Percentiles rank a stretch among this genome's conserved stretches.
Evolutionary conservation across 345 rosid genomes (phyloP).

Genomic region (Ceriops zippeliana): DNA sequence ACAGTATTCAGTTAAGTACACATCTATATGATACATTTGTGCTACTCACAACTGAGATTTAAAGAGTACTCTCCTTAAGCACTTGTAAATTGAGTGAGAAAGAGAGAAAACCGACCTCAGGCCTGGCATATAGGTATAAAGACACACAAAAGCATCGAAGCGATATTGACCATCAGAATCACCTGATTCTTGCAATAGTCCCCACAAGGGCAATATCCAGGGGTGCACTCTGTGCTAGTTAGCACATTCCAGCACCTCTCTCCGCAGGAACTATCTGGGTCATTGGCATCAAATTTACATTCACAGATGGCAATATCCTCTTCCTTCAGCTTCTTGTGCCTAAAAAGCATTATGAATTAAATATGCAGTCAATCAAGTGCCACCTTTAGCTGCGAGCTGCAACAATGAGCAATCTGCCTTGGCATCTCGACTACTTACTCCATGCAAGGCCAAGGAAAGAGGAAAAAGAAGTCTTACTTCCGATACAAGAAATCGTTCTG

Average conservation of each 20-base stretch:
- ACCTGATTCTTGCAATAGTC: constrained; percentile 86
- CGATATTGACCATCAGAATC: too few relatives aligned
- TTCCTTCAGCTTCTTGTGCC: constrained; percentile 90
- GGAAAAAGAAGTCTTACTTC: constrained; percentile 38
- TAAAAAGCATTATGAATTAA: constrained; percentile 14
- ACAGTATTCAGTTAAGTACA: too few relatives aligned
- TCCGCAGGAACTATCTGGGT: constrained; percentile 78
- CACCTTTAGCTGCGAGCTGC: background rate
- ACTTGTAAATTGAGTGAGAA: too few relatives aligned
- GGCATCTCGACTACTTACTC: background rate
- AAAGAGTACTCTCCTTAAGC: too few relatives aligned
- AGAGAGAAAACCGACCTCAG: too few relatives aligned
- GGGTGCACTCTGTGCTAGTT: constrained; percentile 89
- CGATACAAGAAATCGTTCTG: constrained; percentile 71
- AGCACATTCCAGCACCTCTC: constrained; percentile 83
- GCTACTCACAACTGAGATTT: too few relatives aligned
- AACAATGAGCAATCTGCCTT: background rate
- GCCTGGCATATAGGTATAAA: too few relatives aligned
- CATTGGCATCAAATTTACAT: constrained; percentile 63
- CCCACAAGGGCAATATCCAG: constrained; percentile 75
- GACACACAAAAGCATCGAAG: too few relatives aligned
- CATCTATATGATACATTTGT: too few relatives aligned
- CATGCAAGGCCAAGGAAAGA: too few relatives aligned
- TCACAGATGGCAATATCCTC: constrained; percentile 88
- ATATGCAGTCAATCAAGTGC: background rate